Conservation (phyloP, 129 eudicot species). For the Dittrichia graveolens region DNA sequence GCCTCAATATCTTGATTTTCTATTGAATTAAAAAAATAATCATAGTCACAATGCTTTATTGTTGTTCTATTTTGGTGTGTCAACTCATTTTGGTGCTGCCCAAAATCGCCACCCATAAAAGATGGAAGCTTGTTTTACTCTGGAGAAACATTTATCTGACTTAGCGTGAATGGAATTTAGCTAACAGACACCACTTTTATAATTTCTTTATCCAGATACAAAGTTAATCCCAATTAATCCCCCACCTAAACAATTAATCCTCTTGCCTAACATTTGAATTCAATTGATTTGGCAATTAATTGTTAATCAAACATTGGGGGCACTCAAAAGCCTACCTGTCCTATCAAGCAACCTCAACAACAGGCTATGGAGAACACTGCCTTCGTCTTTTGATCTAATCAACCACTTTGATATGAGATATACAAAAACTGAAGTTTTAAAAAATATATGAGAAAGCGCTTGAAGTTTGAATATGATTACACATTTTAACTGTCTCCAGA, state of each 20-base stretch:
- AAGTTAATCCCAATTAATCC: conserved; percentile 9
- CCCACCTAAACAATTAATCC: conserved; percentile 5
- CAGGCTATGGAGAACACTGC: conserved; percentile 1
- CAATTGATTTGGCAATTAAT: conserved; percentile 6
- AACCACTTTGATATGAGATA: conserved; percentile 14
- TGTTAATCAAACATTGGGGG: conserved; percentile 8
- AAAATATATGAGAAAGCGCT: conserved; percentile 1
- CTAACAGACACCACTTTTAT: conserved; percentile 7
- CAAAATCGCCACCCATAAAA: neutral
- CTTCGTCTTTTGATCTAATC: conserved; percentile 7
- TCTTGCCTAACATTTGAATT: neutral
- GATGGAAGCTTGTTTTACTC: neutral
- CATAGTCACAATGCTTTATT: neutral
- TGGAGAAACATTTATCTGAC: neutral
- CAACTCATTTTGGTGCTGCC: too few relatives aligned
- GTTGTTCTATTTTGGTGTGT: too few relatives aligned
- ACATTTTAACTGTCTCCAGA: neutral
- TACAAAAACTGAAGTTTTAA: conserved; percentile 18
- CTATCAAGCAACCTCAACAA: conserved; percentile 5
- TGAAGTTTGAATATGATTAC: conserved; percentile 18
- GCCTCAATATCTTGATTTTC: conserved; percentile 2
- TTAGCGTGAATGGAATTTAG: neutral
- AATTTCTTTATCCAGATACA: conserved; percentile 14
- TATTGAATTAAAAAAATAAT: conserved; percentile 1
- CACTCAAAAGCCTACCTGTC: conserved; percentile 12